Evolutionary conservation across 805 yeast genomes (phyloP).

Genomic region (Lipomyces yamadae): DNA sequence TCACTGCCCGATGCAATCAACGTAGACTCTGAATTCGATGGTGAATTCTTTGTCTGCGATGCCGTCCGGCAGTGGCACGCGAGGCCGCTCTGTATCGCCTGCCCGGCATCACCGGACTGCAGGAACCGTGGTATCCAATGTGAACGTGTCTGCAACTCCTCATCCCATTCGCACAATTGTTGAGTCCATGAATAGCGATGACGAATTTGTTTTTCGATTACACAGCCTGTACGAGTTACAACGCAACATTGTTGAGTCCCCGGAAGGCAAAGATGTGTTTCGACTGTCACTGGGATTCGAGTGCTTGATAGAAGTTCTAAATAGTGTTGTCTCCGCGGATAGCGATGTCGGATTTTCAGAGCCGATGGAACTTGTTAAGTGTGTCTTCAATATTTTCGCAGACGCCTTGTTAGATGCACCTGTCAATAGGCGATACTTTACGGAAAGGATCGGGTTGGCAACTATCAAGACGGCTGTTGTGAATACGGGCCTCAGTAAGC

Average conservation of each 20-base stretch:
- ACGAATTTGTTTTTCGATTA: conserved; percentile 35
- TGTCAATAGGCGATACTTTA: conserved; percentile 29
- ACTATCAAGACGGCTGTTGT: conserved; percentile 12
- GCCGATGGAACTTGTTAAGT: conserved; percentile 37
- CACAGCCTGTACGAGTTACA: conserved; percentile 37
- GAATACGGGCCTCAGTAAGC: conserved; percentile 20
- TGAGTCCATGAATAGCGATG: conserved; percentile 29
- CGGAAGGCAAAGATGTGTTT: conserved; percentile 38
- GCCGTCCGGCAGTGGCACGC: conserved; percentile 17
- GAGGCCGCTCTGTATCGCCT: conserved; percentile 28
- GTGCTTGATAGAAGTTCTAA: conserved; percentile 29
- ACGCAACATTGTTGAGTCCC: conserved; percentile 36
- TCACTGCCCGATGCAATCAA: conserved; percentile 6
- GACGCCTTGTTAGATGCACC: conserved; percentile 28
- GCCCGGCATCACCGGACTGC: conserved; percentile 29
- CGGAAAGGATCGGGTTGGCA: conserved; percentile 24
- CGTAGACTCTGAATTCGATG: conserved; percentile 36
- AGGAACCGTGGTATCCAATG: conserved; percentile 25
- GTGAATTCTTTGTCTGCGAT: conserved; percentile 27
- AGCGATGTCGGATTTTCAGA: conserved; percentile 34
- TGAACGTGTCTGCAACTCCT: conserved; percentile 32
- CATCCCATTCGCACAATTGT: conserved; percentile 33
- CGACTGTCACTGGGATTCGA: conserved; percentile 38
- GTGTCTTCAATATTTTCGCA: conserved; percentile 36
- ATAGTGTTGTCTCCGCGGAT: conserved; percentile 10